Evolutionary conservation across 768 basidiomycete species (phyloP).

Genomic region (Hysterangium stoloniferum): DNA sequence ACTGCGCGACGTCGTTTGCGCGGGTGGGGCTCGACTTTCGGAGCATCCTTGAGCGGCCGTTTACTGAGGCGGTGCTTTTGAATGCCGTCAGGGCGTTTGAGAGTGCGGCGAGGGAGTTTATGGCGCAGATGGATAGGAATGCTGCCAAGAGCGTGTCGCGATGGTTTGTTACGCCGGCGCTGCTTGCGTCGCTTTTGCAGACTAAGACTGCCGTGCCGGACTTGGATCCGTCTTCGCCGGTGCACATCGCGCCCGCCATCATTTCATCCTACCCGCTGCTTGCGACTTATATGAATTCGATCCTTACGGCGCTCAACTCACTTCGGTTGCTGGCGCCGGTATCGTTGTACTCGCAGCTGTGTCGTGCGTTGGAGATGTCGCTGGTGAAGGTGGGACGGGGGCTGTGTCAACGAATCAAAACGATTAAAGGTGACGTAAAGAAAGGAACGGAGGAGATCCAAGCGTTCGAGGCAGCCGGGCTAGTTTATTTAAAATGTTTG

Average conservation of each 20-base stretch:
- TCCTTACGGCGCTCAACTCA: slow-evolving; percentile 68
- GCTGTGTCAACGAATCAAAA: slow-evolving; percentile 38
- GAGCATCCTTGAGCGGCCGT: slow-evolving; percentile 52
- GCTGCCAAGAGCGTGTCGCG: slow-evolving; percentile 33
- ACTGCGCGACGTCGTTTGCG: slow-evolving; percentile 86
- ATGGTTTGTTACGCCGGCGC: slow-evolving; percentile 40
- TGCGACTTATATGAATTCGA: slow-evolving; percentile 62
- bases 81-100: slow-evolving; percentile 48
- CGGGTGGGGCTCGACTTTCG: slow-evolving; percentile 92
- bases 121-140: slow-evolving; percentile 18
- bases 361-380: slow-evolving; percentile 40
- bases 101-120: slow-evolving; percentile 26
- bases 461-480: slow-evolving; percentile 40
- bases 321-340: slow-evolving; percentile 75
- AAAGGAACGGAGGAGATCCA: slow-evolving; percentile 22
- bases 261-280: slow-evolving; percentile 70
- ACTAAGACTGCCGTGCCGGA: slow-evolving; percentile 16
- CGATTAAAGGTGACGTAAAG: slow-evolving; percentile 20
- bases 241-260: slow-evolving; percentile 61
- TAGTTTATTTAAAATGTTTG: slow-evolving; percentile 52
- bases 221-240: slow-evolving; percentile 14
- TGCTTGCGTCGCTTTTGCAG: slow-evolving; percentile 24
- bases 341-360: slow-evolving; percentile 43
- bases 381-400: slow-evolving; percentile 39
- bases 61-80: slow-evolving; percentile 53